phyloP scores from a whole-genome alignment of 305 asterid genomes.

The Fraxinus ornus region DNA sequence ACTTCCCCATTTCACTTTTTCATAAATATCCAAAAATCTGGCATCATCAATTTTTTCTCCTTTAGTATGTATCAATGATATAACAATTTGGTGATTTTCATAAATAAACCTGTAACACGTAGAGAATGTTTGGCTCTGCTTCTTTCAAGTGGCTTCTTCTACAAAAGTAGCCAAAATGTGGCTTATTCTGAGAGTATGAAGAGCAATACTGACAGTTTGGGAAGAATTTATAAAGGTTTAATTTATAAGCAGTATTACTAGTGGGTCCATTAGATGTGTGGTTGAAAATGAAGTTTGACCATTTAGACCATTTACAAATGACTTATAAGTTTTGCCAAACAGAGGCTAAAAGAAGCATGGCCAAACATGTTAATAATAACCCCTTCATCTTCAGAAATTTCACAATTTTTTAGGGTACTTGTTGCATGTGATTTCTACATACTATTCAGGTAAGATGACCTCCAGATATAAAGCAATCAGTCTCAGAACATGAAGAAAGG shows the following conservation, averaged over 20 bases:
- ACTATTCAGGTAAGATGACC: background rate
- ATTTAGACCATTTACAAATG: background rate
- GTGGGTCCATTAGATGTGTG: background rate
- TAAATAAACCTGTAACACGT: background rate
- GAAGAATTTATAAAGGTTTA: background rate
- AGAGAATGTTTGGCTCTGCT: background rate
- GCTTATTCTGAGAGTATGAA: background rate
- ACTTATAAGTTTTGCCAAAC: background rate
- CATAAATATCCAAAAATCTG: background rate
- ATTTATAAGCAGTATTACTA: background rate
- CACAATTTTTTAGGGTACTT: background rate
- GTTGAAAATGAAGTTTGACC: background rate
- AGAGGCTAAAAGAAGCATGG: background rate
- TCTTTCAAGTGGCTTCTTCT: background rate
- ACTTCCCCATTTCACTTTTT: background rate
- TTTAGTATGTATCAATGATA: background rate
- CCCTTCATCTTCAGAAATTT: background rate
- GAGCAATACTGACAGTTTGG: background rate
- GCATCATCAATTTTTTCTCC: background rate
- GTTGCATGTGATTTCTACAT: background rate
- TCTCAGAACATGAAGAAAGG: slow-evolving; percentile 6
- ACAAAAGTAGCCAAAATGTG: background rate
- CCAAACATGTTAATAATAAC: background rate
- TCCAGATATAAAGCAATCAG: background rate
- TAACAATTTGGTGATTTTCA: background rate